Conservation (phyloP, 2,329 filamentous ascomycete species). For the Talaromyces islandicus region DNA sequence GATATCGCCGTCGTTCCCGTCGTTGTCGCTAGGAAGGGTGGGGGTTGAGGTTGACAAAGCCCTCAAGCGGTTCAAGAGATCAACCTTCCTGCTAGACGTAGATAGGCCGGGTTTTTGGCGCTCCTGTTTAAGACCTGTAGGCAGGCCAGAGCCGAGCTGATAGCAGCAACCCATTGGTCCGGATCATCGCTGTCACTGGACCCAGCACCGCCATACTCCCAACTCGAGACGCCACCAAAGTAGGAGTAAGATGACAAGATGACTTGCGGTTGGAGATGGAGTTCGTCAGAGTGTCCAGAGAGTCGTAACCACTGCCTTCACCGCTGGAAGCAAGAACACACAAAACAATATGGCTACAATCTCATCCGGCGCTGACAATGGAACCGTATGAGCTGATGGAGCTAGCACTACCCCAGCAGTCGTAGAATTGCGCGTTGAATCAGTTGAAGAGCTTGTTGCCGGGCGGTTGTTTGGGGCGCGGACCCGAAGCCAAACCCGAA, state of each 20-base stretch:
- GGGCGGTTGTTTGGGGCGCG: not conserved
- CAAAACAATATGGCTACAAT: slow-evolving; percentile 62
- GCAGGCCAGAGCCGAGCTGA: slow-evolving; percentile 25
- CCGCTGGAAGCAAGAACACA: slow-evolving; percentile 66
- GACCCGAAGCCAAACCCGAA: not conserved
- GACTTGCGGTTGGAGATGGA: slow-evolving; percentile 49
- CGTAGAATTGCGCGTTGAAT: slow-evolving; percentile 82
- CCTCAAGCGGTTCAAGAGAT: too few relatives aligned
- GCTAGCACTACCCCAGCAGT: slow-evolving; percentile 56
- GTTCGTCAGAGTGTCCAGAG: slow-evolving; percentile 44
- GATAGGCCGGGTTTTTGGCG: too few relatives aligned
- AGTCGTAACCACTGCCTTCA: slow-evolving; percentile 58
- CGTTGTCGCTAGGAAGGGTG: too few relatives aligned
- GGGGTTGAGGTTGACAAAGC: too few relatives aligned
- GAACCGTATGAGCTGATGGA: slow-evolving; percentile 45
- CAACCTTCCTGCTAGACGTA: too few relatives aligned
- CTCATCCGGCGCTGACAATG: slow-evolving; percentile 55
- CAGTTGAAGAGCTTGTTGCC: slow-evolving; percentile 53
- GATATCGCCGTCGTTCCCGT: too few relatives aligned
- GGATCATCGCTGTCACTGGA: not conserved
- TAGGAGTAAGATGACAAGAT: slow-evolving; percentile 50
- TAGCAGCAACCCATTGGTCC: not conserved
- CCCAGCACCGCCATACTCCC: slow-evolving; percentile 75
- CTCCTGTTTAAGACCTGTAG: too few relatives aligned
- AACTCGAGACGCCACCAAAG: slow-evolving; percentile 77